These are phyloP conservation scores for Syzygium jambos DNA, from an alignment of 345 rosid species.

Conservation along the genomic window DNA sequence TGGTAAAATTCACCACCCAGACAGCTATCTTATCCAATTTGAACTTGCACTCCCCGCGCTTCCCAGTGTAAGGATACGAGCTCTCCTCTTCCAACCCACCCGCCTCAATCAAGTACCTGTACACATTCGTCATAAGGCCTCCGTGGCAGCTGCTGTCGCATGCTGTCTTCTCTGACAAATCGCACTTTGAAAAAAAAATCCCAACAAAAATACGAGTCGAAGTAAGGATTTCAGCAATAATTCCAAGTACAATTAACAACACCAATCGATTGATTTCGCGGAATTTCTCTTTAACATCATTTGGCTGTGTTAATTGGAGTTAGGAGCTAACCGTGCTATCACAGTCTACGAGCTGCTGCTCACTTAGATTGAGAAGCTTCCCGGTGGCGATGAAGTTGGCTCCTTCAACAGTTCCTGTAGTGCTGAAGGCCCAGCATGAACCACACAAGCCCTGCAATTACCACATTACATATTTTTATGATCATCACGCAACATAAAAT, in stretches of 20 bases:
- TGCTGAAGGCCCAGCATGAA: conserved; percentile 95
- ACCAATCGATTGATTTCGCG: background rate
- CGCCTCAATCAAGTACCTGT: conserved; percentile 57
- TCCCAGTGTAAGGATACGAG: conserved; percentile 61
- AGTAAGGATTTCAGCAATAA: background rate
- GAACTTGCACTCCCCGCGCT: conserved; percentile 55
- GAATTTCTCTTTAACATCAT: background rate
- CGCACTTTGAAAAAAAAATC: conserved; percentile 35
- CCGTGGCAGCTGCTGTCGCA: conserved; percentile 80
- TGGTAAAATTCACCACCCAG: conserved; percentile 49
- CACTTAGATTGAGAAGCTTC: conserved; percentile 83
- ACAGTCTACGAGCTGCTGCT: conserved; percentile 90
- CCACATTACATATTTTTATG: background rate
- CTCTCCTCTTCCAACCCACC: conserved; percentile 76
- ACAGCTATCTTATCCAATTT: conserved; percentile 42
- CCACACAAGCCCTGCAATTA: conserved; percentile 73
- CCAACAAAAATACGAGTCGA: background rate
- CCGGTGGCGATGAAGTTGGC: conserved; percentile 68
- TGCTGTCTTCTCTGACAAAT: conserved; percentile 34
- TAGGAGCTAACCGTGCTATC: conserved; percentile 35
- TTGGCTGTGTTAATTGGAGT: background rate
- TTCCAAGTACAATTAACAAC: background rate
- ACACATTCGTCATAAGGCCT: conserved; percentile 91
- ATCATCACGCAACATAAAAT: background rate
- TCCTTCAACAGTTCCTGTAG: conserved; percentile 85